Evolutionary conservation across 805 yeast species (phyloP).

Genomic region (Wickerhamomyces bisporus): DNA sequence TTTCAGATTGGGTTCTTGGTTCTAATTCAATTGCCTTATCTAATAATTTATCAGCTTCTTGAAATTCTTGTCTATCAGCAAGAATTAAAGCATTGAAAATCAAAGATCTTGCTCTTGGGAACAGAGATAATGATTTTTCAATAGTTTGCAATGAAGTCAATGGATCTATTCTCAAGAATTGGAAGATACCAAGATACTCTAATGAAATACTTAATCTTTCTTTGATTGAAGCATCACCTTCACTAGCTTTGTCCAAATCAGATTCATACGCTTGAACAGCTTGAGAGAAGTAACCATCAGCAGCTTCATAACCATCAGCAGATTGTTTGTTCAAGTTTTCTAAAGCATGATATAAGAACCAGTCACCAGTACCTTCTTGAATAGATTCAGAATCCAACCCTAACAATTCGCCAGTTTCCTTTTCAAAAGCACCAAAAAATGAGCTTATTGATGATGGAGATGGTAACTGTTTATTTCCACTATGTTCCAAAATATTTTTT

Average conservation of each 20-base stretch:
- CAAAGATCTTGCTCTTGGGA: constrained; percentile 78
- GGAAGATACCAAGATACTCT: constrained; percentile 80
- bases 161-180: constrained; percentile 74
- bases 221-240: constrained; percentile 24
- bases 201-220: constrained; percentile 61
- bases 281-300: constrained; percentile 43
- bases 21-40: constrained; percentile 64
- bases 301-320: constrained; percentile 30
- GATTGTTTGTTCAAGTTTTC: constrained; percentile 44
- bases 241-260: constrained; percentile 1
- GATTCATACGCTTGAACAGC: constrained; percentile 44
- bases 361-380: constrained; percentile 52
- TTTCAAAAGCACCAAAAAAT: constrained; percentile 80
- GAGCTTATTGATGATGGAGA: constrained; percentile 80
- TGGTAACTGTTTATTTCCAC: constrained; percentile 45
- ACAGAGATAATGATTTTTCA: constrained; percentile 55
- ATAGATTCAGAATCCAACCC: constrained; percentile 34
- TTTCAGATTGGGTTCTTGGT: constrained; percentile 63
- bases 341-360: constrained; percentile 60
- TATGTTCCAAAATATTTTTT: constrained; percentile 21
- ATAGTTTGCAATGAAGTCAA: constrained; percentile 59
- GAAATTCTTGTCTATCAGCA: constrained; percentile 76
- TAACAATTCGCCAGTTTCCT: constrained; percentile 43
- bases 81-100: constrained; percentile 75
- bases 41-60: constrained; percentile 65